phyloP scores from a whole-genome alignment of 139 green algal genomes.

The Chlamydomonas eustigma region DNA sequence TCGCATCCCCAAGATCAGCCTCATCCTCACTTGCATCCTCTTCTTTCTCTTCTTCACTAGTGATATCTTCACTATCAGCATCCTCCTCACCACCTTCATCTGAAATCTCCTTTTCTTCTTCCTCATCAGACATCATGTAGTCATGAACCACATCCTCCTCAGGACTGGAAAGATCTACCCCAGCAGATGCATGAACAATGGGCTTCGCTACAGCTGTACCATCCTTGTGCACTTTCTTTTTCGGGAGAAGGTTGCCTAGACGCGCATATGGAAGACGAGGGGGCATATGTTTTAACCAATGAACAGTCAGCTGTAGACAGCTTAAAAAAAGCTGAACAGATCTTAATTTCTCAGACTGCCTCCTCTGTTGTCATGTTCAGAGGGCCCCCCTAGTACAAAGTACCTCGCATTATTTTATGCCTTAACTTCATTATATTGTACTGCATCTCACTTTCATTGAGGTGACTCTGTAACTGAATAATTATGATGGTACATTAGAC shows the following conservation, averaged over 20 bases:
- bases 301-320: background rate
- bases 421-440: background rate
- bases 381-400: background rate
- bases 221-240: background rate
- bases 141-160: background rate
- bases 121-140: slow-evolving; percentile 7
- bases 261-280: background rate
- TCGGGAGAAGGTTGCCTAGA: background rate
- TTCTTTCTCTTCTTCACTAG: background rate
- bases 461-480: background rate
- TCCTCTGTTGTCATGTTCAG: background rate
- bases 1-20: background rate
- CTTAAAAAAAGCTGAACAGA: background rate
- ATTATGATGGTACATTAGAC: background rate
- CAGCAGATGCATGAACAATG: background rate
- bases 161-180: background rate
- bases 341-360: background rate
- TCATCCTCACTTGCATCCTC: background rate
- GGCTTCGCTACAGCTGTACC: background rate
- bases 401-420: background rate
- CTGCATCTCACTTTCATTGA: background rate
- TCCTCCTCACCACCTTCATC: background rate
- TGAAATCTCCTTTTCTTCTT: background rate
- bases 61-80: background rate
- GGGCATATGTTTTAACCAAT: background rate